phyloP scores from a whole-genome alignment of 345 rosid species.

The Erodium maritimum region DNA sequence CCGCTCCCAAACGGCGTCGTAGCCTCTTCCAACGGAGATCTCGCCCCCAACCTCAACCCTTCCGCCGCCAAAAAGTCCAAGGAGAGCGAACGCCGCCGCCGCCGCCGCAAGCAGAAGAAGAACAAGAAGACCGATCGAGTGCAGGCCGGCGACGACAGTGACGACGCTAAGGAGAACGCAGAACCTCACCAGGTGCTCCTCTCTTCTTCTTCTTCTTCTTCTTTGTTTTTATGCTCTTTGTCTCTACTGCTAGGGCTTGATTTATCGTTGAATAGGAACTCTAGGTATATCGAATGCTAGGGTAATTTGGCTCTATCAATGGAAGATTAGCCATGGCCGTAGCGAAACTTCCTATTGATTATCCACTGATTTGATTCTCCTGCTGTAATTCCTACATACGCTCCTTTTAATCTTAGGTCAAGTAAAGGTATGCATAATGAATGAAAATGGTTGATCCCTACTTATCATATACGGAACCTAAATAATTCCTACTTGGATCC shows the following conservation, averaged over 20 bases:
- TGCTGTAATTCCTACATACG: too few species aligned
- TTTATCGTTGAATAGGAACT: not conserved
- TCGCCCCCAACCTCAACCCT: conserved; percentile 10
- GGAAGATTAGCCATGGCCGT: too few species aligned
- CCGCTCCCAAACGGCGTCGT: conserved; percentile 30
- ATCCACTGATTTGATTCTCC: too few species aligned
- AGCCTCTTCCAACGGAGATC: conserved; percentile 37
- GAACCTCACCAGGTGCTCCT: conserved; percentile 33
- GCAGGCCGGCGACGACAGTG: conserved; percentile 10
- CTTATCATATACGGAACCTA: too few species aligned
- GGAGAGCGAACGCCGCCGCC: conserved; percentile 87
- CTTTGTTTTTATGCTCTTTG: conserved; percentile 5
- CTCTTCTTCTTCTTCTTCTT: conserved; percentile 1
- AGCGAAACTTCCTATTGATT: not conserved
- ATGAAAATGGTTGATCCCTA: too few species aligned
- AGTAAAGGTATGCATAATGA: too few species aligned
- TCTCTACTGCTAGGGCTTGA: conserved; percentile 22
- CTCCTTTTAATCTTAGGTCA: too few species aligned
- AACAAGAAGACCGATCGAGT: conserved; percentile 30
- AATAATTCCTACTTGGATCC: too few species aligned
- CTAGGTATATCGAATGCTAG: not conserved
- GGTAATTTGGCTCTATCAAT: too few species aligned
- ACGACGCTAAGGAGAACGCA: conserved; percentile 34
- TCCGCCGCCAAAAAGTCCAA: conserved; percentile 46
- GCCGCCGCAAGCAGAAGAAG: conserved; percentile 99